A percentile compares a stretch with the other conserved stretches of the same genome.
These are phyloP conservation scores for Hymenotorrendiella dingleyae DNA, from an alignment of 2,329 filamentous ascomycete genomes.

Conservation along the genomic window DNA sequence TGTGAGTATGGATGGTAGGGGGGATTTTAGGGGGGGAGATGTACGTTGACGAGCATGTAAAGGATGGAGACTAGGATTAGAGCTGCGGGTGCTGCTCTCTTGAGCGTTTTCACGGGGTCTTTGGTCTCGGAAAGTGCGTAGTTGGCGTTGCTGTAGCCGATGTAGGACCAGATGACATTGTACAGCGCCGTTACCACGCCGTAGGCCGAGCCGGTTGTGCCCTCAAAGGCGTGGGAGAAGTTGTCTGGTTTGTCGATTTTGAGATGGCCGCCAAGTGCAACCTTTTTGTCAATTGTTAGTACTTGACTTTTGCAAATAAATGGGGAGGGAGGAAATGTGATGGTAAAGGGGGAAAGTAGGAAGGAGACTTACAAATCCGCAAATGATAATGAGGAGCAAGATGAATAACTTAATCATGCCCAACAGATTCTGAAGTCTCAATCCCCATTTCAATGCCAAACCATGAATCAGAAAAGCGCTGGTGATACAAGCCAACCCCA, in stretches of 20 bases:
- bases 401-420: constrained; percentile 62
- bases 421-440: constrained; percentile 61
- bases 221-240: constrained; percentile 58
- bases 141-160: constrained; percentile 64
- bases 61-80: constrained; percentile 52
- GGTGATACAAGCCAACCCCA: constrained; percentile 63
- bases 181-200: constrained; percentile 64
- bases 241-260: constrained; percentile 57
- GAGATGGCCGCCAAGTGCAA: constrained; percentile 53
- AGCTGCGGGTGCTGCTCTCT: constrained; percentile 57
- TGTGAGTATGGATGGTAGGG: too few relatives aligned
- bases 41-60: constrained; percentile 57
- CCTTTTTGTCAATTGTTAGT: constrained; percentile 8
- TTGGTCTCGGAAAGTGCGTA: constrained; percentile 60
- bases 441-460: constrained; percentile 56
- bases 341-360: neutral
- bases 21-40: neutral
- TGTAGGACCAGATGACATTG: constrained; percentile 67
- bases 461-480: constrained; percentile 61
- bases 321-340: too few relatives aligned
- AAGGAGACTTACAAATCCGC: constrained; percentile 42
- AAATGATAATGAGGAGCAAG: constrained; percentile 58
- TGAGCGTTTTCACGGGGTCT: constrained; percentile 59
- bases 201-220: constrained; percentile 60
- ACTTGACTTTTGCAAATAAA: too few relatives aligned